Evolutionary conservation across 192 early-diverging fungal genomes (phyloP).

Genomic region (Oehlia diaphana): DNA sequence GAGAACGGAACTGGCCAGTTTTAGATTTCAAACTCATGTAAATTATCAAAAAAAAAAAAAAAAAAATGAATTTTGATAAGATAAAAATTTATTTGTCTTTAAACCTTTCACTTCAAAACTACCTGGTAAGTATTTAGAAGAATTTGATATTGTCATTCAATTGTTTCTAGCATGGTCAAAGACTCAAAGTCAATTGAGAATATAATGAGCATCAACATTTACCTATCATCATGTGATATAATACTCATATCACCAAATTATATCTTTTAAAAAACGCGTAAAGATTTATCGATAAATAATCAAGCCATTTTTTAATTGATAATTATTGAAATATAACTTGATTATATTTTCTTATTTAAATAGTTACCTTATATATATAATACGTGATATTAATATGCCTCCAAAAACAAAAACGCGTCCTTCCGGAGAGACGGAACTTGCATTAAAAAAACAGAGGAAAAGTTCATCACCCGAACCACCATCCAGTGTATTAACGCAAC

Average conservation of each 20-base stretch:
- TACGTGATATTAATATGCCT: conserved; percentile 6
- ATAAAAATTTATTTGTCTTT: background rate
- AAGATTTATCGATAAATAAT: background rate
- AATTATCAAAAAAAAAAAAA: background rate
- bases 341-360: background rate
- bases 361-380: background rate
- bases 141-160: background rate
- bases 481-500: conserved; percentile 52
- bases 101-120: background rate
- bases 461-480: background rate
- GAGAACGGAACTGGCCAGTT: background rate
- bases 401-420: background rate
- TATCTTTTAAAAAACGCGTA: background rate
- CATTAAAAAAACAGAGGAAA: background rate
- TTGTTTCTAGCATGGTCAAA: background rate
- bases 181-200: background rate
- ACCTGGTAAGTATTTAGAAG: background rate
- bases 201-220: background rate
- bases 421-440: background rate
- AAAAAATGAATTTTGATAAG: background rate
- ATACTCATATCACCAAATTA: background rate
- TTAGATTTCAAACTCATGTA: background rate
- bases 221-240: background rate
- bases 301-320: no score
- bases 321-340: background rate